phyloP scores from a whole-genome alignment of 345 rosid species.

The Lagerstroemia speciosa region DNA sequence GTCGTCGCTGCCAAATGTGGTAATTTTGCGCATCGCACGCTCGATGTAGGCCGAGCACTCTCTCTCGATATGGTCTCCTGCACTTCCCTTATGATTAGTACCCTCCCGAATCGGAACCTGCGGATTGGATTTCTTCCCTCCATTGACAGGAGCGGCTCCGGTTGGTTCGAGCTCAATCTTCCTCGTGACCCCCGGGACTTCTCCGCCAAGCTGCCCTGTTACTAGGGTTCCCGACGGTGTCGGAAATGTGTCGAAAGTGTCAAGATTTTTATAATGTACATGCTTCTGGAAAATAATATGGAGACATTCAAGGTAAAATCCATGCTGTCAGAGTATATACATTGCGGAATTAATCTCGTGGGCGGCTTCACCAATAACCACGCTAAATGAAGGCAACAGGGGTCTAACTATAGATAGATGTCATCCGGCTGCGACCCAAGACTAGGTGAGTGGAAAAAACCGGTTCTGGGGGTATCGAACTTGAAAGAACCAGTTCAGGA shows the following conservation, averaged over 20 bases:
- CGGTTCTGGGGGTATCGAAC: too few species aligned
- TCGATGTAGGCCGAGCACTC: slow-evolving; percentile 4
- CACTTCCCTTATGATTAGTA: background rate
- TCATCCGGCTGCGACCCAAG: too few species aligned
- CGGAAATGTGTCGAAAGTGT: background rate
- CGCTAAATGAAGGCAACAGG: background rate
- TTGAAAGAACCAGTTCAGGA: too few species aligned
- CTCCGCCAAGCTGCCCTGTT: background rate
- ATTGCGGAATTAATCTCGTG: too few species aligned
- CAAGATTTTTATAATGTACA: background rate
- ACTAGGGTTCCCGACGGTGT: background rate
- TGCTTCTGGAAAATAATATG: background rate
- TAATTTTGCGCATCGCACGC: background rate
- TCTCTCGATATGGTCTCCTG: background rate
- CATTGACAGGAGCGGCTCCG: background rate
- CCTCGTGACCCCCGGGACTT: background rate
- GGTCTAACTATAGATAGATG: background rate
- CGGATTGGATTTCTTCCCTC: background rate
- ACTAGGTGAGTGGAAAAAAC: too few species aligned
- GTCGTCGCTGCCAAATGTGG: slow-evolving; percentile 1
- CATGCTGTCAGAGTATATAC: too few species aligned
- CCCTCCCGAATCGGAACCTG: background rate
- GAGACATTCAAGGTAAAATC: too few species aligned
- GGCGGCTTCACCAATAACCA: background rate
- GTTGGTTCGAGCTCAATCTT: background rate